Conservation (phyloP, 2,329 filamentous ascomycete species). For the Plenodomus lindquistii region DNA sequence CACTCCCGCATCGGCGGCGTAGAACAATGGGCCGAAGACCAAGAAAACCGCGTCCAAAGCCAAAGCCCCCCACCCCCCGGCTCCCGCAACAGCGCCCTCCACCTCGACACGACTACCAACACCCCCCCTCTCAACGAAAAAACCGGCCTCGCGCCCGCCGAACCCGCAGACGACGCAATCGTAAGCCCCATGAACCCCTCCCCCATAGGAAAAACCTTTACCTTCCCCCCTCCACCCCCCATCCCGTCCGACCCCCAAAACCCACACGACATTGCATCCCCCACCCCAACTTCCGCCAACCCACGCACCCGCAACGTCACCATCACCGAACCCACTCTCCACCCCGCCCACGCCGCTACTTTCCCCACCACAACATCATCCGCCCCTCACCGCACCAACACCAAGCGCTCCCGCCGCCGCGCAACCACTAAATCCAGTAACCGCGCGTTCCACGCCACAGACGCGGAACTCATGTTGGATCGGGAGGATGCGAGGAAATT, state of each 20-base stretch:
- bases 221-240: constrained; percentile 38
- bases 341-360: no score
- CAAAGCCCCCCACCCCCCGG: constrained; percentile 8
- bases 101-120: constrained; percentile 23
- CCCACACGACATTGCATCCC: constrained; percentile 12
- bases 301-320: constrained; percentile 42
- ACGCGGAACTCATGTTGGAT: constrained; percentile 69
- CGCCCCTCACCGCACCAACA: constrained; percentile 17
- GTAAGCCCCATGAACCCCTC: constrained; percentile 34
- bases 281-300: constrained; percentile 7
- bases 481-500: constrained; percentile 79
- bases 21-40: constrained; percentile 46
- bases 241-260: constrained; percentile 27
- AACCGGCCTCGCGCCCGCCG: constrained; percentile 12
- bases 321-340: constrained; percentile 34
- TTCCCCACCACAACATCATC: constrained; percentile 5
- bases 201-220: constrained; percentile 28
- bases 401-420: constrained; percentile 59
- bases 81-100: constrained; percentile 10
- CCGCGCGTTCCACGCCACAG: constrained; percentile 64
- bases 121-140: constrained; percentile 39
- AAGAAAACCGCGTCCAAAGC: constrained; percentile 33
- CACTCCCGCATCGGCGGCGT: constrained; percentile 34
- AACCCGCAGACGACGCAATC: constrained; percentile 32
- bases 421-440: constrained; percentile 71